Percentiles rank a stretch among this genome's conserved stretches.
These are phyloP conservation scores for Schizochytrium sp. DNA, from an alignment of 108 stramenopile genomes.

Conservation along the genomic window DNA sequence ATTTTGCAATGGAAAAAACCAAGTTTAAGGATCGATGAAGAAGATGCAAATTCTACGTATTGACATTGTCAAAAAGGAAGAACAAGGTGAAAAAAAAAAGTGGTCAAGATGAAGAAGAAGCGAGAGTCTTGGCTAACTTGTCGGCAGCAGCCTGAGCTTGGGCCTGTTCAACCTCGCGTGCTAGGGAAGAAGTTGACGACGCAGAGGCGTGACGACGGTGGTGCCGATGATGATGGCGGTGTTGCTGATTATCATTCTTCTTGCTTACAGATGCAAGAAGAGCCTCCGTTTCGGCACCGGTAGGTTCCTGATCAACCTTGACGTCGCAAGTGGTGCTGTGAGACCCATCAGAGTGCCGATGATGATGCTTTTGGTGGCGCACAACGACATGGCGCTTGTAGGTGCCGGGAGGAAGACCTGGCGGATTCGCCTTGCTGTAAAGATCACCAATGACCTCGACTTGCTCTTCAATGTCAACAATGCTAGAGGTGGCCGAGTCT, in stretches of 20 bases:
- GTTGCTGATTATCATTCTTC: neutral
- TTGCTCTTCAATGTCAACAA: neutral
- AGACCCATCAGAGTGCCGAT: neutral
- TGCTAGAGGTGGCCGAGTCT: neutral
- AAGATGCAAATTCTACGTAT: too few species aligned
- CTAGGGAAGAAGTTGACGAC: neutral
- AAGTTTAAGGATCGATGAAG: too few species aligned
- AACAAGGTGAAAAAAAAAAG: too few species aligned
- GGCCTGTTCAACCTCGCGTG: neutral
- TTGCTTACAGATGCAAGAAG: neutral
- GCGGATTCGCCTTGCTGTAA: neutral
- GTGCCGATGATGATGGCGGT: neutral
- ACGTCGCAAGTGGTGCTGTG: neutral
- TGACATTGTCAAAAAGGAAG: too few species aligned
- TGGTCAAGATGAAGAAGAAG: too few species aligned
- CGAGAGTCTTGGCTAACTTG: too few species aligned
- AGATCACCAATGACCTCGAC: neutral
- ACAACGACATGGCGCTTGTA: neutral
- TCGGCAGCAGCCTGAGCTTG: too few species aligned
- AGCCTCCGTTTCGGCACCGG: too few species aligned
- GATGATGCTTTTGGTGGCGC: neutral
- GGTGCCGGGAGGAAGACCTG: neutral
- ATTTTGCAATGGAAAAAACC: too few species aligned
- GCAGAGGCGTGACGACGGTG: neutral
- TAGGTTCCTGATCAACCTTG: too few species aligned